Evolutionary conservation across 2,329 filamentous ascomycete genomes (phyloP), one percentile per base, ranked within the genome.

Genomic region (Calonectria hongkongensis): DNA sequence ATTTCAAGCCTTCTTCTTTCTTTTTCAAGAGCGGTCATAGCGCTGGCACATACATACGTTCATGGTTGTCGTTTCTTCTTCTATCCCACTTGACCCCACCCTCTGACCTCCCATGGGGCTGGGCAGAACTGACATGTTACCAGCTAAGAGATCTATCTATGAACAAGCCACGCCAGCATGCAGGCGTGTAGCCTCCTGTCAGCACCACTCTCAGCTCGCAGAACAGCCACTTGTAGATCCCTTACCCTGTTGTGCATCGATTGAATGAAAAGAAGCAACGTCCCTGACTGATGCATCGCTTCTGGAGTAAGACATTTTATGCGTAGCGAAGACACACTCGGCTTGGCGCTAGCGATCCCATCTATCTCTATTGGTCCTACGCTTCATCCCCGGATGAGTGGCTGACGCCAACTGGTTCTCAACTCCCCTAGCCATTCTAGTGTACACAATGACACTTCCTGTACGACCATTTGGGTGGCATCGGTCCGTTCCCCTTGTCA

Each of bases 401-500:
- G n/a, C 54, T 41, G 18, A 36, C 54, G 21, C 21, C 21, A 28
- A 39, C 36, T 27, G 8, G 36, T n/a, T 60, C 13, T 33, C 13
- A 18, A 9, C 21, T 28, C 54, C 27, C 33, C 3, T 21, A 60
- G 54, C 54, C 54, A 60, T 36, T 60, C 15, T 21, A 16, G 21
- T 27, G n/a, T 3, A 16, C 12, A 36, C 30, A 16, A 60, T 60
- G 54, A 60, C 54, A 58, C 33, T 8, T n/a, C 21, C 2, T 33
- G 50, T 41, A 21, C 9, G 33, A 10, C 54, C 18, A 15, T 27
- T 39, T 25, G 54, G 54, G 54, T 36, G 21, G n/a, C 54, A 41
- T 60, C 54, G 33, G 54, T 60, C 54, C 54, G 54, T 60, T 43
- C 54, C n/a, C 54, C 36, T 39, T 18, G 54, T 25, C 16, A 21